Conservation (phyloP, 2,329 filamentous ascomycete genomes). For the Penicillium paneum region DNA sequence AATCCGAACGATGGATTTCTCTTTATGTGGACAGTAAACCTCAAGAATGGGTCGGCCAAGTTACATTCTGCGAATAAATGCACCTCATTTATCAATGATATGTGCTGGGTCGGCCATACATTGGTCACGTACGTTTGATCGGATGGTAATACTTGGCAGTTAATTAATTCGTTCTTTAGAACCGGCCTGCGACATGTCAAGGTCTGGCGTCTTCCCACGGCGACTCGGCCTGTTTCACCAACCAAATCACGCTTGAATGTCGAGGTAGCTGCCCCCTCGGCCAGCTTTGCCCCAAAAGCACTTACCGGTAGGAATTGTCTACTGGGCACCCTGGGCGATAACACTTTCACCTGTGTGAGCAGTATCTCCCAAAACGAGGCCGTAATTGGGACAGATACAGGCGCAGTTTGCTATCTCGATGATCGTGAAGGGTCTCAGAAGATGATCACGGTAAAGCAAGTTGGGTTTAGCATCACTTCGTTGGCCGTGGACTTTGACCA, state of each 20-base stretch:
- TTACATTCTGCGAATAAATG: slow-evolving; percentile 88
- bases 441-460: slow-evolving; percentile 62
- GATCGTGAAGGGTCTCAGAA: slow-evolving; percentile 70
- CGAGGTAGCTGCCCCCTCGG: slow-evolving; percentile 34
- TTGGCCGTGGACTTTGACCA: slow-evolving; percentile 59
- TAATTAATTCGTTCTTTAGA: slow-evolving; percentile 19
- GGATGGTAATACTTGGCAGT: not conserved
- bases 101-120: slow-evolving; percentile 83
- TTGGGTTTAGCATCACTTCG: slow-evolving; percentile 67
- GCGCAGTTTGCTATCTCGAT: slow-evolving; percentile 84
- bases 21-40: slow-evolving; percentile 83
- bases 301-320: slow-evolving; percentile 84
- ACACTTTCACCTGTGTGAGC: slow-evolving; percentile 76
- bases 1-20: slow-evolving; percentile 89
- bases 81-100: slow-evolving; percentile 78
- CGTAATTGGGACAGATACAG: slow-evolving; percentile 80
- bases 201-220: slow-evolving; percentile 81
- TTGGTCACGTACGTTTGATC: slow-evolving; percentile 63
- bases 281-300: slow-evolving; percentile 59
- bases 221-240: slow-evolving; percentile 54
- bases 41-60: slow-evolving; percentile 74
- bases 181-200: slow-evolving; percentile 90
- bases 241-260: slow-evolving; percentile 57
- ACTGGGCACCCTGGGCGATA: slow-evolving; percentile 75
- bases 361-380: slow-evolving; percentile 70